Base-by-base conservation (phyloP, 2,329 filamentous ascomycete genomes). In the Clarireedia paspali region DNA sequence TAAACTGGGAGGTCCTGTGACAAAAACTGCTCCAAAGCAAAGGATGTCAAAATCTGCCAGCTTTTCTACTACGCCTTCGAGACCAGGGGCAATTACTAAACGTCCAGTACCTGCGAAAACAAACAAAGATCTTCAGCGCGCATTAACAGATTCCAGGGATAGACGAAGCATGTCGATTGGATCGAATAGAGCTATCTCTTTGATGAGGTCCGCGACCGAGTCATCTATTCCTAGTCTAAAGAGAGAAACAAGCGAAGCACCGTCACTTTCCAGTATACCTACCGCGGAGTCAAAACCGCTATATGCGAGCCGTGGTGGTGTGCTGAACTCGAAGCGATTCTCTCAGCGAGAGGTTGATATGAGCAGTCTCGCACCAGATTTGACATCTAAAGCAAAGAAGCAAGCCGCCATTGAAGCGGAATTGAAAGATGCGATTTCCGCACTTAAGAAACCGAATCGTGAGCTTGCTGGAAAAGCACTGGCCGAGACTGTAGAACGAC, bases 391-490 rank as follows among this genome's bases (percentile, higher is more conserved):
- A 69, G 76, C 80, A 34, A 82, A 75, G 63, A 87, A 82, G 68
- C 85, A 86, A 66, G 84, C 83, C 2, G 71, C 80, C 23, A 77
- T 89, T 2, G 83, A 89, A 48, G 81, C 84, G 27, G 85, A 91
- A 65, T 71, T 92, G 36, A 81, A 83, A 62, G 81, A 89, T 57
- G 89, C 89, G 7, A 91, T 94, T 50, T 81, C 80, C 5, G 80
- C 84, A 9, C 70, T 92, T 44, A 85, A 87, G 68, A 89, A 85
- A 70, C 89, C 89, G 1, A 91, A 92, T 64, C 81, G 89, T 47
- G 79, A 82, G 23, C 75, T 87, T 42, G 86, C 85, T 12, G 83
- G 83, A 34, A 84, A 83, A 63, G 79, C 82, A 39, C 76, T 88
- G 56, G 82, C 80, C 3, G 86, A 89, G 61, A 84, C 82, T 26